Evolutionary conservation across 345 rosid species (phyloP), one percentile per base, ranked within the genome.

Genomic region (Litchi chinensis): DNA sequence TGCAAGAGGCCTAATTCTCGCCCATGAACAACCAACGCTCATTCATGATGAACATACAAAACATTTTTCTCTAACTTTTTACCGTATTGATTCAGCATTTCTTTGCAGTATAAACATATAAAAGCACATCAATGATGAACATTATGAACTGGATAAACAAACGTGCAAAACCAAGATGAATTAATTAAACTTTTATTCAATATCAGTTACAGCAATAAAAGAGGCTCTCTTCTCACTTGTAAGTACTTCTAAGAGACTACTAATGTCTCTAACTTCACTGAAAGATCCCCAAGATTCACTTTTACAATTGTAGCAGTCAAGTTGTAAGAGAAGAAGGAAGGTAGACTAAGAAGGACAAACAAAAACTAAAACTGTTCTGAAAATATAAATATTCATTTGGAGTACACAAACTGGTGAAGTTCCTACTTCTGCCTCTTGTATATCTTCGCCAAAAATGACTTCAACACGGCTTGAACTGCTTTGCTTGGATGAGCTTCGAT

Each of bases 381-480:
- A 10, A 21, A 32, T 22, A 66, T 18, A 40, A 16, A 50, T 65
- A 52, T 66, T 76, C 46, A 52, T 12, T 18, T 21, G 24, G 24
- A 65, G 52, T 28, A 28, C 39, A 50, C 69, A 74, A 76, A 76
- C 19, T 1, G 71, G 3, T 32, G 44, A 75, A 26, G 39, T 5
- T 66, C 52, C 63, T 56, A 82, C 75, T 84, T 87, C 83, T 76
- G 83, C 76, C 89, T 84, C 86, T 87, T 84, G 86, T 84, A 87
- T 80, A 87, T 87, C 80, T 84, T 87, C 12, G 64, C 84, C 76
- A 82, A 54, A 52, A 87, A 87, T 9, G 89, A 84, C 78, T 84
- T 84, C 81, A 87, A 74, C 50, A 87, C 81, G 37, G 84, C 84
- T 64, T 82, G 84, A 60, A 86, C 84, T 37, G 87, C 78, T 62